Base-by-base conservation (phyloP, 257 asterid species). In the Primulina tabacum region DNA sequence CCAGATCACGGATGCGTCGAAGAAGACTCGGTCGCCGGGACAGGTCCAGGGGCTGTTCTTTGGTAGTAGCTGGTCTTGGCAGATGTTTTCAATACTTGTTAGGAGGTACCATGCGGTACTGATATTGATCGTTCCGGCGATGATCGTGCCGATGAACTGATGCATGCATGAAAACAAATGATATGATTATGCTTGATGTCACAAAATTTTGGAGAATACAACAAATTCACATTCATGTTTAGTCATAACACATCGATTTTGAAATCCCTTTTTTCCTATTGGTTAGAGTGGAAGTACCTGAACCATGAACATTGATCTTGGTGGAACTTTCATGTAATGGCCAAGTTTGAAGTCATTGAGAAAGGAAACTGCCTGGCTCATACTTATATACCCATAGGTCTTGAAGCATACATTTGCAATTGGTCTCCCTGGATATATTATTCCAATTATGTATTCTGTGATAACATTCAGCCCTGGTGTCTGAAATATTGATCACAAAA, bases 341-440 rank as follows among this genome's bases (percentile, higher is more conserved):
- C 97, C 97, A 11, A 89, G 78, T 80, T 91, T 91, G 68, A 91
- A 89, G 76, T 91, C 97, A 68, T 53, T 80, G 12, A 91, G 88
- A 71, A 89, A 91, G 1, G 93, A 84, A 33, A 87, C 77, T 0
- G 95, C 97, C 59, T 91, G 97, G 7, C 61, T 8, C 96, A 87
- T 89, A 72, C 97, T 91, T 10, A 87, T 89, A 37, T 89, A 91
- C 11, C 95, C 93, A 47, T 76, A 91, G 1, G 95, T 87, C 70
- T 91, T 91, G 84, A 91, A 91, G 82, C 92, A 84, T 16, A 89
- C 95, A 28, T 91, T 91, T n/a, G 96, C 96, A 17, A 91, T 78
- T 6, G 97, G 97, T 35, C 81, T 78, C 18, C 96, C 97, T 2
- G 96, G 90, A 73, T 85, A 78, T 24, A 84, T 34, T n/a, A 77